phyloP scores from a whole-genome alignment of 495 filamentous ascomycete species.

The Annulohypoxylon nitens region DNA sequence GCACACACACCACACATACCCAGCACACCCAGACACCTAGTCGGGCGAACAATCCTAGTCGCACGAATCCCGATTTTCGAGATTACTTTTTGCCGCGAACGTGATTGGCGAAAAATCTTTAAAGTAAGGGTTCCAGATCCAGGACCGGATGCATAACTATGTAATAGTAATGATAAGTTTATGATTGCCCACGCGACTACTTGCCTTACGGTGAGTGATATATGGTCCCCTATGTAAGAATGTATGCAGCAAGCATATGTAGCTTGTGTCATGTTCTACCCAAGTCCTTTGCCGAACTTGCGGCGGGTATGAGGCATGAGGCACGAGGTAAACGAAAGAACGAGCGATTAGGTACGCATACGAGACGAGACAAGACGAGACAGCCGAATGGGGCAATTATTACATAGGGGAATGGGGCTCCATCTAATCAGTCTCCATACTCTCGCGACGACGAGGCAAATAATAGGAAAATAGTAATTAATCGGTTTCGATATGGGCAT shows the following conservation, averaged over 20 bases:
- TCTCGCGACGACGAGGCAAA: conserved; percentile 21
- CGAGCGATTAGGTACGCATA: too few relatives aligned
- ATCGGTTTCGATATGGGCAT: conserved; percentile 23
- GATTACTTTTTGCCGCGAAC: conserved; percentile 38
- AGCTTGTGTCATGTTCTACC: conserved; percentile 3
- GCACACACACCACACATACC: conserved; percentile 15
- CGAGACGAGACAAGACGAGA: conserved; percentile 9
- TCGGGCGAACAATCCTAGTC: conserved; percentile 28
- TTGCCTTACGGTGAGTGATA: conserved; percentile 40
- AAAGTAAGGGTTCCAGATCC: conserved; percentile 34
- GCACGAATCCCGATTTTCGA: conserved; percentile 48
- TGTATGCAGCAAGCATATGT: neutral
- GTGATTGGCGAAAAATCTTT: conserved; percentile 47
- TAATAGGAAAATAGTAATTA: neutral
- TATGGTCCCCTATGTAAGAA: neutral
- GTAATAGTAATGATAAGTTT: conserved; percentile 16
- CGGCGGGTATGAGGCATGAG: conserved; percentile 7
- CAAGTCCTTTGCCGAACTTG: neutral
- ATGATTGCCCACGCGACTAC: conserved; percentile 45
- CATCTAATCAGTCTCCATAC: conserved; percentile 8
- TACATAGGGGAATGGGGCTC: neutral
- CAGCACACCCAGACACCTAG: too few relatives aligned
- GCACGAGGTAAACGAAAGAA: neutral
- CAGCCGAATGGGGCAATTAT: neutral
- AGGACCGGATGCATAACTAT: conserved; percentile 30